A percentile compares a stretch with the other conserved stretches of the same genome.
Evolutionary conservation across 345 rosid species (phyloP).

Genomic region (Gossypium raimondii): DNA sequence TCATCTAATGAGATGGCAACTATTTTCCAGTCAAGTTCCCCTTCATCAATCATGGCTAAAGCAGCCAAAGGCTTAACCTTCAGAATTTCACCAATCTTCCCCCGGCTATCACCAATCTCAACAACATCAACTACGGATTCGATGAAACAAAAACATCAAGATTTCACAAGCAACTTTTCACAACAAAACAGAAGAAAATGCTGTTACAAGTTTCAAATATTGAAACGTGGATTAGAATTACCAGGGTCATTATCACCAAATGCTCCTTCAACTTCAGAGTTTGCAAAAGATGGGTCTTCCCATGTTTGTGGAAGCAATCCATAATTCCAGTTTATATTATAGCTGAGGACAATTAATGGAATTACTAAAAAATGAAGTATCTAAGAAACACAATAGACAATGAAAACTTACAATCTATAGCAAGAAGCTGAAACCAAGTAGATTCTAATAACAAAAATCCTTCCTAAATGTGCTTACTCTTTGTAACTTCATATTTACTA

Average conservation of each 20-base stretch:
- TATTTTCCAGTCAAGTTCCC: slow-evolving; percentile 98
- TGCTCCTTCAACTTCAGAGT: slow-evolving; percentile 82
- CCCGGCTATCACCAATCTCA: slow-evolving; percentile 74
- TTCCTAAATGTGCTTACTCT: not conserved
- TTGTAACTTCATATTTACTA: not conserved
- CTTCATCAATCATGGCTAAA: slow-evolving; percentile 96
- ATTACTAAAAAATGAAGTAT: slow-evolving; percentile 4
- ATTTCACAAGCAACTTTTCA: not conserved
- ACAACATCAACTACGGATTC: slow-evolving; percentile 72
- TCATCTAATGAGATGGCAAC: slow-evolving; percentile 92
- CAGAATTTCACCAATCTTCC: slow-evolving; percentile 72
- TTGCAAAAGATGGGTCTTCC: slow-evolving; percentile 90
- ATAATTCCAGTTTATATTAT: slow-evolving; percentile 95
- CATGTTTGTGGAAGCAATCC: slow-evolving; percentile 98
- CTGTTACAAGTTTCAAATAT: not conserved
- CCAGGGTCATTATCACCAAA: slow-evolving; percentile 97
- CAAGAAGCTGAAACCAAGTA: not conserved
- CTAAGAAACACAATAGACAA: not conserved
- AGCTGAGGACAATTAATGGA: slow-evolving; percentile 32
- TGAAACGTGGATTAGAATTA: slow-evolving; percentile 17
- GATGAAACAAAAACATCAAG: not conserved
- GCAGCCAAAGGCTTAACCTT: slow-evolving; percentile 86
- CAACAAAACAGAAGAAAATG: not conserved
- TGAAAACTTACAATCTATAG: not conserved
- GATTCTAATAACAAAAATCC: not conserved